A percentile compares a stretch with the other conserved stretches of the same genome.
phyloP scores from a whole-genome alignment of 148 eudicot genomes.

The Nepenthes mirabilis region DNA sequence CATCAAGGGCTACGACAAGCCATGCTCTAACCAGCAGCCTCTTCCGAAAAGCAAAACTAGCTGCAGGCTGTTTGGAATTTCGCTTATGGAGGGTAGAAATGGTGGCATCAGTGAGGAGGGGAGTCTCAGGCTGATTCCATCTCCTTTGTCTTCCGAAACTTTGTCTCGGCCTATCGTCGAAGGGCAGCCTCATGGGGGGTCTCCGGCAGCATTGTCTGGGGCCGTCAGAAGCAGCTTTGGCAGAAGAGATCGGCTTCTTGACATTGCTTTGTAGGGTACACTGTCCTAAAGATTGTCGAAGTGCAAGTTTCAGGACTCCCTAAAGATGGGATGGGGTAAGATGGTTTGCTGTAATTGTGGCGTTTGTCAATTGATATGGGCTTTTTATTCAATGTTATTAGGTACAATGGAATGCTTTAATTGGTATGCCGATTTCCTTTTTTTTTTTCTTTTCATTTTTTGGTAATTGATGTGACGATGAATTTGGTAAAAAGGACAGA shows the following conservation, averaged over 20 bases:
- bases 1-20: not conserved
- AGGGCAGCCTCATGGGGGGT: too few species aligned
- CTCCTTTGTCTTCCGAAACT: not conserved
- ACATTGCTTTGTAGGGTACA: not conserved
- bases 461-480: too few species aligned
- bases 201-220: not conserved
- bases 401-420: too few species aligned
- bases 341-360: too few species aligned
- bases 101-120: slow-evolving; percentile 10
- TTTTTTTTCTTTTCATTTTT: too few species aligned
- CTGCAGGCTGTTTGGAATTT: slow-evolving; percentile 74
- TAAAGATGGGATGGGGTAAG: too few species aligned
- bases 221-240: not conserved
- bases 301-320: too few species aligned
- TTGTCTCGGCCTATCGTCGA: not conserved
- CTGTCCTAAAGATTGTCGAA: too few species aligned
- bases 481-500: too few species aligned
- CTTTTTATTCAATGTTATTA: too few species aligned
- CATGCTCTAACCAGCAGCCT: not conserved
- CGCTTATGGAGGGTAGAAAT: slow-evolving; percentile 45
- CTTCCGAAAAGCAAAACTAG: slow-evolving; percentile 30
- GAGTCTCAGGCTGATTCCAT: not conserved
- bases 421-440: too few species aligned
- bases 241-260: not conserved
- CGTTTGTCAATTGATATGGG: too few species aligned